Percentiles rank a stretch among this genome's conserved stretches.
These are phyloP conservation scores for maize (Zea mays) DNA, from an alignment of 176 grass and related monocot species.

Conservation along the genomic window Zm-B73-REFERENCE-NAM-5.0 NC_050100.1:163898001-163898500, in stretches of 20 bases:
- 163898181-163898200: slow-evolving; percentile 98
- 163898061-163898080: slow-evolving; percentile 27
- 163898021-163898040: slow-evolving; percentile 57
- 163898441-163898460: background rate
- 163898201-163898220: slow-evolving; percentile 67
- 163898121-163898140: slow-evolving; percentile 47
- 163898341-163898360: slow-evolving; percentile 90
- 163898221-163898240: slow-evolving; percentile 80
- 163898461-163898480: background rate
- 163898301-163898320: slow-evolving; percentile 84
- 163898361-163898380: slow-evolving; percentile 76
- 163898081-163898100: slow-evolving; percentile 14
- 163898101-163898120: slow-evolving; percentile 36
- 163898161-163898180: slow-evolving; percentile 82
- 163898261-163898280: slow-evolving; percentile 69
- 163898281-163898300: slow-evolving; percentile 85
- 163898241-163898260: slow-evolving; percentile 62
- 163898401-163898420: slow-evolving; percentile 19
- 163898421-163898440: slow-evolving; percentile 1
- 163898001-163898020: slow-evolving; percentile 64
- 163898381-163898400: slow-evolving; percentile 62
- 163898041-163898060: slow-evolving; percentile 65
- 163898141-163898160: slow-evolving; percentile 59
- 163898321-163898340: slow-evolving; percentile 77
- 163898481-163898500: background rate